Evolutionary conservation across 768 basidiomycete genomes (phyloP), one percentile per base, ranked within the genome.

Genomic region (Goffeauzyma gilvescens): DNA sequence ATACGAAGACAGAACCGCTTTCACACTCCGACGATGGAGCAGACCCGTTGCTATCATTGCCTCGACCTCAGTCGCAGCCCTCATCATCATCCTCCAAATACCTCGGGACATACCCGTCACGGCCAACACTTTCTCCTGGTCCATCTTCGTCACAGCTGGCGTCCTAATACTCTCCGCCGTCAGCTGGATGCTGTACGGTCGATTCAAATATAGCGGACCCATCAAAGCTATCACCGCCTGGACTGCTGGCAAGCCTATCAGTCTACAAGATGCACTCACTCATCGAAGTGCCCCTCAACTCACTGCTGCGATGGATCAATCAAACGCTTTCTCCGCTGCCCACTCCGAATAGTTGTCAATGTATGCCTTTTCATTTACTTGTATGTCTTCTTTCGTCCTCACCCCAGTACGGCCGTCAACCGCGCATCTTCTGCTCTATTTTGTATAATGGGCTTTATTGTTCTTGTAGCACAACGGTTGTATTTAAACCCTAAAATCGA

Each of bases 201-300:
- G 47, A 44, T 40, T 42, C 1, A 58, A 65, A 36, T 68, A 67
- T 50, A 63, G 65, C 17, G 67, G 67, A 1, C 67, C 67, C 1
- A 66, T 68, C 43, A 55, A 58, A 45, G 56, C 65, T 12, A 50
- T 64, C 10, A 66, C 65, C 0, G 59, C 59, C 38, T 66, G 64
- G 64, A 55, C 64, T n/a, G 60, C 63, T n/a, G 65, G 65, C 10
- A 59, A 63, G 22, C 64, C 64, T 39, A 59, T 66, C 22, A 64
- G 65, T 43, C 52, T 66, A 0, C 60, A 55, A 23, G 50, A 50
- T 25, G 56, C 62, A 1, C 50, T 65, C n/a, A 37, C n/a, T n/a
- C n/a, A n/a, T n/a, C n/a, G n/a, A n/a, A n/a, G n/a, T n/a, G n/a
- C n/a, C n/a, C n/a, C n/a, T n/a, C n/a, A n/a, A n/a, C n/a, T n/a